Conservation (phyloP, 805 yeast genomes). For the Spathaspora sp. region DNA sequence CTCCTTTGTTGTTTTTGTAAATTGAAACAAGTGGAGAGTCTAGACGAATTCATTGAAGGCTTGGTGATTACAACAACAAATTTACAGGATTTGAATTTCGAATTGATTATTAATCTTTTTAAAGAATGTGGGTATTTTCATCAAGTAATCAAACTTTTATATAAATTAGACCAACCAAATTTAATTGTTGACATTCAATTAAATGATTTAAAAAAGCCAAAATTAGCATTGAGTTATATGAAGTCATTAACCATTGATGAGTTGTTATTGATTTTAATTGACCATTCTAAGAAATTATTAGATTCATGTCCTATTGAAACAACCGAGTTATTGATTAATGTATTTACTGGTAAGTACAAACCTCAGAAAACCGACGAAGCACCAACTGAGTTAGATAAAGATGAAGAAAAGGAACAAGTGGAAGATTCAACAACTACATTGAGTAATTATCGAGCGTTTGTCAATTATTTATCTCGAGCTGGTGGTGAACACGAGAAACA, state of each 20-base stretch:
- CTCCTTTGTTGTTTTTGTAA: slow-evolving; percentile 78
- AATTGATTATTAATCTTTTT: slow-evolving; percentile 63
- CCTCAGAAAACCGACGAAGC: slow-evolving; percentile 28
- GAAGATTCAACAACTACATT: slow-evolving; percentile 19
- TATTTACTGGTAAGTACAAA: slow-evolving; percentile 81
- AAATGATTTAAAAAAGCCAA: slow-evolving; percentile 48
- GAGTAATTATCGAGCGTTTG: slow-evolving; percentile 29
- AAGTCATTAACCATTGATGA: slow-evolving; percentile 73
- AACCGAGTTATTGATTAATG: slow-evolving; percentile 75
- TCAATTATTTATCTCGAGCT: slow-evolving; percentile 23
- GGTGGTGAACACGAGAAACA: slow-evolving; percentile 5
- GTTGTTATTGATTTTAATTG: slow-evolving; percentile 64
- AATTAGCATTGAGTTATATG: slow-evolving; percentile 60
- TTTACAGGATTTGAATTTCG: slow-evolving; percentile 55
- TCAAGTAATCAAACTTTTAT: slow-evolving; percentile 68
- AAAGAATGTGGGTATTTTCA: slow-evolving; percentile 65
- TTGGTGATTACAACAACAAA: slow-evolving; percentile 23
- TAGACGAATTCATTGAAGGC: slow-evolving; percentile 51
- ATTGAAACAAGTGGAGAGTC: slow-evolving; percentile 55
- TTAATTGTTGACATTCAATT: slow-evolving; percentile 73
- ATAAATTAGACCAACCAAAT: slow-evolving; percentile 67
- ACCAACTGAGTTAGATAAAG: slow-evolving; percentile 6
- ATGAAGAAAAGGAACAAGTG: slow-evolving; percentile 15
- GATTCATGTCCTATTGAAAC: slow-evolving; percentile 74
- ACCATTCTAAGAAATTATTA: slow-evolving; percentile 61